Percentiles rank a stretch among this genome's conserved stretches.
Conservation (phyloP, 305 asterid species). For the Rubia peregrina region DNA sequence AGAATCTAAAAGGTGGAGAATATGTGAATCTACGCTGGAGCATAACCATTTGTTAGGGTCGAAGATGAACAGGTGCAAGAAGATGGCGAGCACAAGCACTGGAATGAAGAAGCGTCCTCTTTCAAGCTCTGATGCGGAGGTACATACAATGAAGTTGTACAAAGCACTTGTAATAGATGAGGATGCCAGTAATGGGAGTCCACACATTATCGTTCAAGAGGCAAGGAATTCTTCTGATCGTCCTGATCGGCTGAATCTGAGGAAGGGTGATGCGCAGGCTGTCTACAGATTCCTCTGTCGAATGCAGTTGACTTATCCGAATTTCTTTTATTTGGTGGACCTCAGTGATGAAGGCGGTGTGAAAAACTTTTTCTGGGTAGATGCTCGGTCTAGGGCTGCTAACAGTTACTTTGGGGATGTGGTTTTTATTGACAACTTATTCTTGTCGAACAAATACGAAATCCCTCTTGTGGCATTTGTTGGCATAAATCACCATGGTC, state of each 20-base stretch:
- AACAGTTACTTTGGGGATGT: constrained; percentile 57
- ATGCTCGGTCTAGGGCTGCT: constrained; percentile 61
- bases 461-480: constrained; percentile 62
- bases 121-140: constrained; percentile 43
- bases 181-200: constrained; percentile 37
- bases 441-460: constrained; percentile 61
- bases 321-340: constrained; percentile 62
- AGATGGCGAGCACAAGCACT: constrained; percentile 47
- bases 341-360: constrained; percentile 58
- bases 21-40: constrained; percentile 59
- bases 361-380: constrained; percentile 70
- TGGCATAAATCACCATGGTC: constrained; percentile 73
- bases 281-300: constrained; percentile 69
- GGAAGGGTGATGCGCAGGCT: constrained; percentile 64
- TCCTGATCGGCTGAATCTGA: constrained; percentile 40
- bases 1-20: constrained; percentile 64
- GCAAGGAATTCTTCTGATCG: constrained; percentile 28
- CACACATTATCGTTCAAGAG: constrained; percentile 29
- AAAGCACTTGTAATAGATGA: constrained; percentile 49
- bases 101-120: constrained; percentile 59
- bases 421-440: constrained; percentile 53
- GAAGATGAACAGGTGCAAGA: constrained; percentile 52
- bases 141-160: constrained; percentile 56
- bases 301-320: constrained; percentile 71
- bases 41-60: constrained; percentile 78